Evolutionary conservation across 192 early-diverging fungal species (phyloP).

Genomic region (Funneliformis geosporum): DNA sequence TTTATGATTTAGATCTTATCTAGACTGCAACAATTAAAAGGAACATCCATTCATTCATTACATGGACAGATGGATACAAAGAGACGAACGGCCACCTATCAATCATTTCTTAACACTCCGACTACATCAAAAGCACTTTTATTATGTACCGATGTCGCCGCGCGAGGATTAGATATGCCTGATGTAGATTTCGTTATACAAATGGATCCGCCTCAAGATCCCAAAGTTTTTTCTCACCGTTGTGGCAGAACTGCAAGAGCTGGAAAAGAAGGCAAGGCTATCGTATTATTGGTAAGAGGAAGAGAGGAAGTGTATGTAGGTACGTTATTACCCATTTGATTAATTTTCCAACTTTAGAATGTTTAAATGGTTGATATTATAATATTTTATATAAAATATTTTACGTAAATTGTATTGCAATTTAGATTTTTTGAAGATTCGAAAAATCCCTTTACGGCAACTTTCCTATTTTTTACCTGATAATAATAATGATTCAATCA

Average conservation of each 20-base stretch:
- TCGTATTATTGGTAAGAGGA: slow-evolving; percentile 79
- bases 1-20: slow-evolving; percentile 41
- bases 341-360: too few species aligned
- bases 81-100: slow-evolving; percentile 78
- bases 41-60: slow-evolving; percentile 66
- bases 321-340: slow-evolving; percentile 37
- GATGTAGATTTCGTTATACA: slow-evolving; percentile 95
- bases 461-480: slow-evolving; percentile 53
- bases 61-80: slow-evolving; percentile 96
- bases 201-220: slow-evolving; percentile 94
- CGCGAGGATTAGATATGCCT: slow-evolving; percentile 93
- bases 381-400: too few species aligned
- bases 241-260: slow-evolving; percentile 92
- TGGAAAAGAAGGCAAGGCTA: slow-evolving; percentile 81
- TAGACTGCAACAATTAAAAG: slow-evolving; percentile 49
- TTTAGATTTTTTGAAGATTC: slow-evolving; percentile 74
- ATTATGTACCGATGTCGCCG: slow-evolving; percentile 94
- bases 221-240: slow-evolving; percentile 92
- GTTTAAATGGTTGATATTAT: too few species aligned
- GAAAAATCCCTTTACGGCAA: slow-evolving; percentile 80
- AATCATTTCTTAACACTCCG: slow-evolving; percentile 68
- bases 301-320: slow-evolving; percentile 88
- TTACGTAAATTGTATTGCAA: not conserved
- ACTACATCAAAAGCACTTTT: slow-evolving; percentile 71
- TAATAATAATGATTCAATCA: slow-evolving; percentile 33